Evolutionary conservation across 2,329 filamentous ascomycete genomes (phyloP).

Genomic region (Fusarium pseudoanthophilum): DNA sequence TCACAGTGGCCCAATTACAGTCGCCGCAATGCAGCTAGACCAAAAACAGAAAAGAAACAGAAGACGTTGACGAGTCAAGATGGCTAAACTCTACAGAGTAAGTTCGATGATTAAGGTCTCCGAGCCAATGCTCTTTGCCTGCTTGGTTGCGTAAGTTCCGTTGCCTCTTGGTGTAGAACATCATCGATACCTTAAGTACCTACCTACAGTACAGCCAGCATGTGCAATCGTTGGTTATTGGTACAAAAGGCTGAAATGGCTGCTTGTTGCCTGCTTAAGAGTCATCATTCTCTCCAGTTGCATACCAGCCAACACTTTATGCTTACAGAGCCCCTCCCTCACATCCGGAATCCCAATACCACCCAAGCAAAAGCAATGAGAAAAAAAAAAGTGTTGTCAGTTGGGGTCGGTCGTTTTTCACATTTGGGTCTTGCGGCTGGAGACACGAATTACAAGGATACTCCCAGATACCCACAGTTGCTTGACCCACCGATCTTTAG

Average conservation of each 20-base stretch:
- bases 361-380: neutral
- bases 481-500: constrained; percentile 47
- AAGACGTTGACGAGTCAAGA: constrained; percentile 37
- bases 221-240: constrained; percentile 1
- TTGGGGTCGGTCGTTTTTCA: constrained; percentile 16
- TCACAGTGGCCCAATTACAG: constrained; percentile 4
- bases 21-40: constrained; percentile 8
- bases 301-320: constrained; percentile 12
- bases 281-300: constrained; percentile 10
- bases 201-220: neutral
- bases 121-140: neutral
- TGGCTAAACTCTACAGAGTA: constrained; percentile 26
- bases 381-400: constrained; percentile 7
- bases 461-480: constrained; percentile 25
- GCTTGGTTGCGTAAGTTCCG: constrained; percentile 19
- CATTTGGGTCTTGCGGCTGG: constrained; percentile 31
- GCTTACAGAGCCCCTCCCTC: constrained; percentile 13
- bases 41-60: constrained; percentile 38
- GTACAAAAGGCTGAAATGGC: neutral
- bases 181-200: neutral
- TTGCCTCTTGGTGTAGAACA: constrained; percentile 17
- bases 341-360: neutral
- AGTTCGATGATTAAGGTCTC: constrained; percentile 26
- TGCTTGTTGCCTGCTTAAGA: constrained; percentile 22
- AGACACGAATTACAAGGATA: constrained; percentile 31